Conservation (phyloP, 2,329 filamentous ascomycete genomes). For the Harringtonia lauricola region DNA sequence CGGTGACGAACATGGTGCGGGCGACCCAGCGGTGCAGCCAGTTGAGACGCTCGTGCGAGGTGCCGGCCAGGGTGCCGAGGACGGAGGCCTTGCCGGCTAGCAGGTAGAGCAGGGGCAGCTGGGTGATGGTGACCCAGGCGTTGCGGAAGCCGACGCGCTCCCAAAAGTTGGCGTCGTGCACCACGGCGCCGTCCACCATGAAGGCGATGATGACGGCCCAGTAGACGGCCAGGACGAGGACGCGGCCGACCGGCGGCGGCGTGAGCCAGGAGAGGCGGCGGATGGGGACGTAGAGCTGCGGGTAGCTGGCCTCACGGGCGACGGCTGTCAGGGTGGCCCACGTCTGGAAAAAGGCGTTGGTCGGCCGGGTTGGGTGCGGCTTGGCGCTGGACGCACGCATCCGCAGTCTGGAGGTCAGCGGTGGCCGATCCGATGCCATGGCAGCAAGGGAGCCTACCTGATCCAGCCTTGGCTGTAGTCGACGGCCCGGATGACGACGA, state of each 20-base stretch:
- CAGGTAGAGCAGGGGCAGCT: slow-evolving; percentile 53
- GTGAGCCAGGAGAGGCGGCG: slow-evolving; percentile 42
- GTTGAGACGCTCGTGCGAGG: slow-evolving; percentile 58
- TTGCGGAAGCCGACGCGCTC: slow-evolving; percentile 58
- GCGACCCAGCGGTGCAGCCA: slow-evolving; percentile 67
- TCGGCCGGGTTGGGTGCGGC: slow-evolving; percentile 40
- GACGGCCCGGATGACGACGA: slow-evolving; percentile 29
- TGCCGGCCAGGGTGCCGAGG: slow-evolving; percentile 49
- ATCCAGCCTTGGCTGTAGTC: slow-evolving; percentile 27
- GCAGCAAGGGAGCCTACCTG: slow-evolving; percentile 25
- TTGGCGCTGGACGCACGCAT: slow-evolving; percentile 30
- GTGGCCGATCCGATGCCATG: neutral
- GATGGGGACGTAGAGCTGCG: slow-evolving; percentile 37
- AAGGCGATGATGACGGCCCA: slow-evolving; percentile 49
- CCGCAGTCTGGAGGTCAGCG: slow-evolving; percentile 28
- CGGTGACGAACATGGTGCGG: slow-evolving; percentile 56
- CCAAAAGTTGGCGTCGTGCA: slow-evolving; percentile 44
- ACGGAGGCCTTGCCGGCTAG: slow-evolving; percentile 48
- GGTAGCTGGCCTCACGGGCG: slow-evolving; percentile 43
- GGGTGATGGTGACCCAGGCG: slow-evolving; percentile 54
- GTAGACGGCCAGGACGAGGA: slow-evolving; percentile 42
- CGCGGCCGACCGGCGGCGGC: slow-evolving; percentile 45
- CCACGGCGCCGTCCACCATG: slow-evolving; percentile 37
- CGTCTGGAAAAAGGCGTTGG: slow-evolving; percentile 30
- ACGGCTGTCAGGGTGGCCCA: slow-evolving; percentile 51